These are phyloP conservation scores for Phoma sp. DNA, from an alignment of 2,329 filamentous ascomycete species.

Conservation along the genomic window DNA sequence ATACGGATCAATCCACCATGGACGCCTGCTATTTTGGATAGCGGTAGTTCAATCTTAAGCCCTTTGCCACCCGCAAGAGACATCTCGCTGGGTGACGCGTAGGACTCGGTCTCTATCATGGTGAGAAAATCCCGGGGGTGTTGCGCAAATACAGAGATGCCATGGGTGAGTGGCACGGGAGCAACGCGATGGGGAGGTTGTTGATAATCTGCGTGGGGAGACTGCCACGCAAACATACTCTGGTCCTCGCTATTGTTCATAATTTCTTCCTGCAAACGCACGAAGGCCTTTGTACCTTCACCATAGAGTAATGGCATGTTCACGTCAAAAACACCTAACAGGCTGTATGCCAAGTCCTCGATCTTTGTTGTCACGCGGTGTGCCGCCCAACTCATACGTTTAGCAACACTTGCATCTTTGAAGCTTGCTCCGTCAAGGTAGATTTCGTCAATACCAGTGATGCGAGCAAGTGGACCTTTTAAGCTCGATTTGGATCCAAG, in stretches of 20 bases:
- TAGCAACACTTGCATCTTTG: not conserved
- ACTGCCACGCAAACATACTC: not conserved
- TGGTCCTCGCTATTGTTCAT: not conserved
- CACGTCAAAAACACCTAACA: constrained; percentile 23
- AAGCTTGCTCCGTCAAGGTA: not conserved
- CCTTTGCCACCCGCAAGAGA: not conserved
- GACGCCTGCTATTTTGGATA: not conserved
- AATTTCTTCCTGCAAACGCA: not conserved
- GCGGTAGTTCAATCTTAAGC: not conserved
- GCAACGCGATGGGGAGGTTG: too few species aligned
- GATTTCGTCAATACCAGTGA: constrained; percentile 5
- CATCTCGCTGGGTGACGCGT: too few species aligned
- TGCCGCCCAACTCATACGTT: constrained; percentile 19
- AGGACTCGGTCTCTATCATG: too few species aligned
- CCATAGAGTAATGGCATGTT: not conserved
- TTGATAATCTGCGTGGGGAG: too few species aligned
- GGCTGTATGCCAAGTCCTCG: constrained; percentile 13
- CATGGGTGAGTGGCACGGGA: not conserved
- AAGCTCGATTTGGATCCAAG: constrained; percentile 11
- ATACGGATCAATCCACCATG: too few species aligned
- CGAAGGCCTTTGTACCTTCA: not conserved
- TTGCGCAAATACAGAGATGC: not conserved
- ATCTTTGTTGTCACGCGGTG: constrained; percentile 18
- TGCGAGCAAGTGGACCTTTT: not conserved
- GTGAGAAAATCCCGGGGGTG: not conserved